Evolutionary conservation across 164 flowering plant genomes (phyloP), one percentile per base, ranked within the genome.

Genomic region (Santalum album): DNA sequence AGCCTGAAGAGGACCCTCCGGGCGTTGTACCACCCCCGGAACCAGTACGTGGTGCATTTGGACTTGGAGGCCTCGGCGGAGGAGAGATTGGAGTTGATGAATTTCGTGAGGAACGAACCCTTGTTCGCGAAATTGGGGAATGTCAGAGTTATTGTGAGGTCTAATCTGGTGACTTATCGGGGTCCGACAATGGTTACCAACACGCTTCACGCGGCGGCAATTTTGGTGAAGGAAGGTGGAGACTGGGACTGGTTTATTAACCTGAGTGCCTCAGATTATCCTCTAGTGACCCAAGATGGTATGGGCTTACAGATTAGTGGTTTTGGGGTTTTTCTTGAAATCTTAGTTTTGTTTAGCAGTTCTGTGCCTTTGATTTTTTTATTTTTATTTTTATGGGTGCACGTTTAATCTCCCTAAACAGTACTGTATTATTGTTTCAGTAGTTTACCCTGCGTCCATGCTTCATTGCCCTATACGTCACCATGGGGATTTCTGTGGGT

Each of bases 171-270:
- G 9, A 87, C 96, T 18, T 87, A 87, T 36, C 65, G 90, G 53
- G 96, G 96, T 0, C 92, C 92, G 0, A 84, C 92, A 3, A 87
- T 87, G 96, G 92, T 87, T 20, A 64, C 61, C 45, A 87, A 84
- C 56, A 84, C 96, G 17, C 88, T 84, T 50, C 90, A 84, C 53
- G 90, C 87, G 1, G 83, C 81, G 27, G 78, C 96, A 17, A 79
- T 85, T 57, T 65, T 87, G 76, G 49, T 84, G 65, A 87, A 57
- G 71, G 81, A 80, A 47, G 79, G 78, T 38, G 83, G 79, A 7
- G 77, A 75, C 0, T 87, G 96, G 92, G 96, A 87, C 68, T 87
- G 90, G 96, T 87, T 87, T 49, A 79, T 87, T 27, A 87, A 87
- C 60, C 66, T 87, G 59, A 84, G 96, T 60, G 85, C 96, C 40